phyloP scores from a whole-genome alignment of 176 grass and related monocot genomes.

The Zea luxurians region DNA sequence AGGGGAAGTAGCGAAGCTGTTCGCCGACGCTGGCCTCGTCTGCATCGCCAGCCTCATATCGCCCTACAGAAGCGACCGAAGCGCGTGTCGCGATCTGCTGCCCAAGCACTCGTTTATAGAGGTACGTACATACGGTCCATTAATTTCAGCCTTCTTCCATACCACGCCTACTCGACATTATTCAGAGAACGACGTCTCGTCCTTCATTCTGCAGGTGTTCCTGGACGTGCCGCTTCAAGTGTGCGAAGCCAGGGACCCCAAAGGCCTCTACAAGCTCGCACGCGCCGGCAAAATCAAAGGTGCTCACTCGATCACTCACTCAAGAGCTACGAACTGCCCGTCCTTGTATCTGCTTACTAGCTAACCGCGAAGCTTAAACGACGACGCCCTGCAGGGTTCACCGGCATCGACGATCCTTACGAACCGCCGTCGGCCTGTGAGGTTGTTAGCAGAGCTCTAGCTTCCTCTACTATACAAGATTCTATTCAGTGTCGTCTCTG shows the following conservation, averaged over 20 bases:
- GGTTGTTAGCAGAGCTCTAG: slow-evolving; percentile 54
- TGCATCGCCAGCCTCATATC: slow-evolving; percentile 92
- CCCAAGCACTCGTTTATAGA: slow-evolving; percentile 64
- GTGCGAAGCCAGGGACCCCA: slow-evolving; percentile 84
- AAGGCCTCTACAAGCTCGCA: slow-evolving; percentile 92
- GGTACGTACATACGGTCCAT: slow-evolving; percentile 13
- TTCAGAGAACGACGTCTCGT: background rate
- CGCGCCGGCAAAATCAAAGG: slow-evolving; percentile 91
- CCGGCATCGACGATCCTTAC: slow-evolving; percentile 89
- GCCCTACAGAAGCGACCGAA: slow-evolving; percentile 70
- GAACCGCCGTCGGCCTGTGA: slow-evolving; percentile 74
- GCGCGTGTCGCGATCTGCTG: slow-evolving; percentile 53
- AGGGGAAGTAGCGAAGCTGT: slow-evolving; percentile 92
- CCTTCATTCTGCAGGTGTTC: slow-evolving; percentile 60
- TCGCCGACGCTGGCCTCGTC: slow-evolving; percentile 80
- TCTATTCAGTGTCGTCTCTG: background rate
- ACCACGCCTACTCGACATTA: background rate
- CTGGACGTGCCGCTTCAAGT: slow-evolving; percentile 74
- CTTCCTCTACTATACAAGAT: background rate
- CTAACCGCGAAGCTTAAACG: slow-evolving; percentile 1
- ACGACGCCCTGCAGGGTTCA: slow-evolving; percentile 54
- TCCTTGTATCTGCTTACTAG: background rate
- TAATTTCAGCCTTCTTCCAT: background rate
- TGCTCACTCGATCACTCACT: background rate
- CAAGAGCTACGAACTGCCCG: background rate